These are phyloP conservation scores for Trematosphaeria pertusa DNA, from an alignment of 2,329 filamentous ascomycete species.

Conservation along the genomic window DNA sequence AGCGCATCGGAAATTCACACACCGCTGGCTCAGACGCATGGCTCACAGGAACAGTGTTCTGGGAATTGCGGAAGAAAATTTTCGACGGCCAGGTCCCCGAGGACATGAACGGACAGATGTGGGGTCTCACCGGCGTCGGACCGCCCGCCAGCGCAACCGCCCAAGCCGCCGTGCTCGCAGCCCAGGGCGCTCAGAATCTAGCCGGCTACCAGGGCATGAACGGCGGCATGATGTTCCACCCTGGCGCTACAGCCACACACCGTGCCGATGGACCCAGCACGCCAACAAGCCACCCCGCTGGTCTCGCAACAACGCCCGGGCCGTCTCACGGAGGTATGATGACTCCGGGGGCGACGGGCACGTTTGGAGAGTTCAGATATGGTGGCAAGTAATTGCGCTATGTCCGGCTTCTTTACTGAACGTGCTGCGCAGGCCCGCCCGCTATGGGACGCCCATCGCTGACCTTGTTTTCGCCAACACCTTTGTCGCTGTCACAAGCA, in stretches of 20 bases:
- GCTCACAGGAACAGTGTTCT: constrained; percentile 93
- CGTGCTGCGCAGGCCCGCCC: constrained; percentile 10
- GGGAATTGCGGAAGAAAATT: constrained; percentile 86
- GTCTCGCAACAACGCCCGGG: constrained; percentile 58
- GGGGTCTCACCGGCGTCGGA: constrained; percentile 76
- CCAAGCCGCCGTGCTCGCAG: constrained; percentile 52
- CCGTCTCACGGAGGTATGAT: constrained; percentile 67
- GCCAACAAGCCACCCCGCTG: constrained; percentile 64
- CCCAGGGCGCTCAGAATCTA: constrained; percentile 47
- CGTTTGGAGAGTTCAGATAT: constrained; percentile 73
- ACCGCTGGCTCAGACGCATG: constrained; percentile 94
- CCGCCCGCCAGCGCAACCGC: constrained; percentile 64
- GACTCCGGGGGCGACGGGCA: constrained; percentile 78
- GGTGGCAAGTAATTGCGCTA: constrained; percentile 38
- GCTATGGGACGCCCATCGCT: too few relatives aligned
- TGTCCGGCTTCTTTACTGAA: constrained; percentile 7
- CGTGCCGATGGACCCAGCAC: constrained; percentile 69
- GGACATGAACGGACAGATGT: constrained; percentile 87
- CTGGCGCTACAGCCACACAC: constrained; percentile 46
- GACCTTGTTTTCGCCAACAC: too few relatives aligned
- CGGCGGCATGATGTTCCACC: constrained; percentile 49
- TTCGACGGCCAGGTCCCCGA: constrained; percentile 83
- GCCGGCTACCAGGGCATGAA: constrained; percentile 44
- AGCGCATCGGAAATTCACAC: constrained; percentile 85
- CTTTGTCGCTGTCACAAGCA: too few relatives aligned